Base-by-base conservation (phyloP, 768 basidiomycete genomes). In the Fomitopsis serialis region DNA sequence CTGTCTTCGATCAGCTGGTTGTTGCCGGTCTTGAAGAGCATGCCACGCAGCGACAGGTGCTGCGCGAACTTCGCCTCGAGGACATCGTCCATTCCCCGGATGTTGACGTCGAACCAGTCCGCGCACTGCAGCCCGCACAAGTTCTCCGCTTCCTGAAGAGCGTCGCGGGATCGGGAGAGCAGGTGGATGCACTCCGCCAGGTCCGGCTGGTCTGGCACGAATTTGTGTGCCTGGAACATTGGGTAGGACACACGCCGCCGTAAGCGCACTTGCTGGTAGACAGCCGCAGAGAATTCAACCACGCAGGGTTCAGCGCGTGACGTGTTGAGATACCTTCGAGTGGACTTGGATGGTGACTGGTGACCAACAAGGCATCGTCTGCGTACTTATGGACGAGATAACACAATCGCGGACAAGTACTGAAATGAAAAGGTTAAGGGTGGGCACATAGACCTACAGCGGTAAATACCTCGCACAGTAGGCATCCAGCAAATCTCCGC, bases 11-110 rank as follows among this genome's bases (percentile, higher is more conserved):
- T 63, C 32, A 89, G 69, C 29, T 70, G 17, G n/a, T n/a, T n/a
- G 72, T 59, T 8, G 15, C 75, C 78, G 2, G 88, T 89, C 19
- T 66, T 61, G 21, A 88, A 63, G 15, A 92, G 76, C 61, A 78
- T 61, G 22, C 54, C 54, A 34, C 81, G 78, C 52, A 92, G 65
- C 32, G 77, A 70, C 0, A 78, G 70, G 62, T 92, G 86, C 69
- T 91, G 90, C 46, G 69, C 76, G 60, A 92, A 85, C 64, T 92
- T 92, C 56, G 74, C 60, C 54, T 75, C 75, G 46, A 89, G 60
- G 34, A 85, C 86, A 7, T 84, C 78, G 40, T 85, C 80, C 81
- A 89, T 42, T 4, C 29, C 29, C 5, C 13, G 11, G 19, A 48
- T 48, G 42, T 58, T 55, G 10, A 55, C 51, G 15, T 55, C 51